Base-by-base conservation (phyloP, 805 yeast species). In the Torulaspora indica region DNA sequence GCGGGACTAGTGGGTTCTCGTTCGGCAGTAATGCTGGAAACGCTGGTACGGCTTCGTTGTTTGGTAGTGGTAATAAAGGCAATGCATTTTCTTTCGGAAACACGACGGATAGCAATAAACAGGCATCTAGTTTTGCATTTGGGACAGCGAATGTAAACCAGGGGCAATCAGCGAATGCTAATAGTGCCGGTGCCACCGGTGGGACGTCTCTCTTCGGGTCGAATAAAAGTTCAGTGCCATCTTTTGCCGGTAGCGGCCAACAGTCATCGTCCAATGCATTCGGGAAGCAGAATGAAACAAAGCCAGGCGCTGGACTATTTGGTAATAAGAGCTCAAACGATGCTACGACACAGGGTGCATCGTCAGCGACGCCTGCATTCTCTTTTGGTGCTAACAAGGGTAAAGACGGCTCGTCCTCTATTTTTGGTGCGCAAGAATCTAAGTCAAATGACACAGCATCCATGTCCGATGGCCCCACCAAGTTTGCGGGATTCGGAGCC, bases 71-170 rank as follows among this genome's bases (percentile, higher is more conserved):
- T 18, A 22, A 33, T 22, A 32, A 22, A 13, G 35, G 35, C 10
- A 46, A 46, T 17, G 35, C 53, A 7, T 46, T 55, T 22, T 37
- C 47, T 9, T 45, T 49, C 35, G 58, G 54, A 10, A 31, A 27
- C 9, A 35, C 43, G 14, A 25, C 45, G n/a, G 40, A 45, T 32
- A 44, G 42, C 17, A 47, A 48, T 17, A 38, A 31, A 10, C 14
- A 34, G 13, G 38, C 35, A 8, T 10, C 42, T 8, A 14, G 15
- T 29, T 40, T 34, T 9, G n/a, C 43, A 12, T 43, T 43, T 37
- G 39, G 39, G 20, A 14, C 38, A 12, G 34, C 34, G 10, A 29
- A 15, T 17, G 37, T 22, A n/a, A 23, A 28, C 6, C 24, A 39
- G n/a, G 34, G 13, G 14, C 36, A 30, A 8, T 12, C 36, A 13